Conservation (phyloP, 208 protist species). For the Perkinsela sp. region DNA sequence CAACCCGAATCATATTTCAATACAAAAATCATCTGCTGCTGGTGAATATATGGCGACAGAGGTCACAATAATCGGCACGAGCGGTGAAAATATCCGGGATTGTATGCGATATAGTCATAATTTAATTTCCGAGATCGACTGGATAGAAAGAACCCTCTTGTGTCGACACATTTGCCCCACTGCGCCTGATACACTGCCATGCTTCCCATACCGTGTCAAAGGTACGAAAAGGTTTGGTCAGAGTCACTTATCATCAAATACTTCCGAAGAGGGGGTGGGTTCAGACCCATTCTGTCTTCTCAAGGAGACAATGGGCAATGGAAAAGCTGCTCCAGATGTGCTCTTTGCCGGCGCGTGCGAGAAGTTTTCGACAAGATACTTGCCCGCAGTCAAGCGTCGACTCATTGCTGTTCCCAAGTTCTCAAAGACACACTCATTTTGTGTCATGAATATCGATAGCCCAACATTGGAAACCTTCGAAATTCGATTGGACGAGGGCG, state of each 20-base stretch:
- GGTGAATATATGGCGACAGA: too few species aligned
- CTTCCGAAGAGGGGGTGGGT: not conserved
- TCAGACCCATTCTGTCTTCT: not conserved
- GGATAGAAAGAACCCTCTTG: not conserved
- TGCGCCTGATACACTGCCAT: not conserved
- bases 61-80: not conserved
- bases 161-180: not conserved
- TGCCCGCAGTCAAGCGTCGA: not conserved
- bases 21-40: not conserved
- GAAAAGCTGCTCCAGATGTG: not conserved
- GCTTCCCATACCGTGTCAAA: not conserved
- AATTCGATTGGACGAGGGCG: not conserved
- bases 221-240: not conserved
- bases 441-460: conserved; percentile 1
- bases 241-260: not conserved
- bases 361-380: not conserved
- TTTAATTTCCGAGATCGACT: not conserved
- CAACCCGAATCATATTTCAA: not conserved
- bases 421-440: not conserved
- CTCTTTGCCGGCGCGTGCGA: not conserved
- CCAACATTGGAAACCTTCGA: not conserved
- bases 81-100: not conserved
- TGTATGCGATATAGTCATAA: not conserved
- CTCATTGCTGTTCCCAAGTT: not conserved
- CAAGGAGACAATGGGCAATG: not conserved